A percentile compares a stretch with the other conserved stretches of the same genome.
phyloP scores from a whole-genome alignment of 108 stramenopile species.

The Schizochytrium sp. region DNA sequence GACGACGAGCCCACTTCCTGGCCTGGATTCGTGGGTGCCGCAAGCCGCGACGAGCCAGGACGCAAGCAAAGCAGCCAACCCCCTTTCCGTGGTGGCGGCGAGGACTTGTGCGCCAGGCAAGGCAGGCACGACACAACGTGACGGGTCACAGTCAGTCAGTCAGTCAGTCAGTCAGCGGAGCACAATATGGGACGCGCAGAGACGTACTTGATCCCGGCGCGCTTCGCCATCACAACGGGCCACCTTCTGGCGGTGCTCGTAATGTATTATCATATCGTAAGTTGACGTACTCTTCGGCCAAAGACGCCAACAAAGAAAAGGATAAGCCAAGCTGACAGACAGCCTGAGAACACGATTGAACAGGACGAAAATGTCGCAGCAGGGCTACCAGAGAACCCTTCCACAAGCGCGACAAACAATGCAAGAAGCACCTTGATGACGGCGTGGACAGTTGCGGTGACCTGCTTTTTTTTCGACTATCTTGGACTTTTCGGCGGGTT shows the following conservation, averaged over 20 bases:
- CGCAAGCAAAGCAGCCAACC: too few species aligned
- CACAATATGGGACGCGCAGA: neutral
- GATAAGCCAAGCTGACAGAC: too few species aligned
- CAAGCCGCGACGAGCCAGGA: too few species aligned
- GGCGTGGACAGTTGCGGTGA: neutral
- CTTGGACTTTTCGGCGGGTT: neutral
- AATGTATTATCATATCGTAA: neutral
- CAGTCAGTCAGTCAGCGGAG: neutral
- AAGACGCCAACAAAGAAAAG: neutral
- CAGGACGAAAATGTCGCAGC: neutral
- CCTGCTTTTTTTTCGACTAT: neutral
- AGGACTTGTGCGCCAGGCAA: too few species aligned
- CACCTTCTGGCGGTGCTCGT: neutral
- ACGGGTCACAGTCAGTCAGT: neutral
- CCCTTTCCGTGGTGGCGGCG: too few species aligned
- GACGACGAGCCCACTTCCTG: too few species aligned
- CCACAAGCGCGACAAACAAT: neutral
- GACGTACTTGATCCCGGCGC: neutral
- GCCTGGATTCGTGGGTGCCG: too few species aligned
- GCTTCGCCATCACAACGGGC: slow-evolving; percentile 12
- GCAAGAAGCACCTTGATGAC: neutral
- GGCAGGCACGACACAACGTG: too few species aligned
- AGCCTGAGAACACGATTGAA: neutral
- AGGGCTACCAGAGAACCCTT: neutral
- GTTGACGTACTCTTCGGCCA: neutral